These are phyloP conservation scores for Protea cynaroides DNA, from an alignment of 164 flowering plant genomes.

Conservation along the genomic window DNA sequence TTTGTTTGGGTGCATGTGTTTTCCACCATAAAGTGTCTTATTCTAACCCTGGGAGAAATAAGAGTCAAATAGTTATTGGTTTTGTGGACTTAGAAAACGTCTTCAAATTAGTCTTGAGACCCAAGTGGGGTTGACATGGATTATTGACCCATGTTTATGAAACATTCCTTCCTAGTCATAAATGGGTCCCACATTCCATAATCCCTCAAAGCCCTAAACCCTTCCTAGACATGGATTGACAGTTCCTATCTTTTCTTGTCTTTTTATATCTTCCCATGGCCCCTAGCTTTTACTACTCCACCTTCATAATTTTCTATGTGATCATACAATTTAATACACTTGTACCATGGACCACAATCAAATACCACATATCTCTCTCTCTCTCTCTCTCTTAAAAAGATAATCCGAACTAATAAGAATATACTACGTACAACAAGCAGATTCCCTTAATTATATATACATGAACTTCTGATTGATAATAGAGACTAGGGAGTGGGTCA, in stretches of 20 bases:
- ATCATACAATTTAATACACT: too few relatives aligned
- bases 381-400: not conserved
- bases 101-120: conserved; percentile 17
- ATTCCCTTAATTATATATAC: too few relatives aligned
- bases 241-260: conserved; percentile 19
- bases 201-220: conserved; percentile 15
- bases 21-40: not conserved
- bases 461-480: too few relatives aligned
- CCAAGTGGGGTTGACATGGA: conserved; percentile 33
- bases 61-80: conserved; percentile 21
- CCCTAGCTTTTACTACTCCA: not conserved
- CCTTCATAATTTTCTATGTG: too few relatives aligned
- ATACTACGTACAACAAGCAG: too few relatives aligned
- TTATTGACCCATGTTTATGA: conserved; percentile 28
- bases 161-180: conserved; percentile 21
- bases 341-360: too few relatives aligned
- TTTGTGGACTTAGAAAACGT: conserved; percentile 21
- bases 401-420: too few relatives aligned
- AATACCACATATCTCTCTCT: too few relatives aligned
- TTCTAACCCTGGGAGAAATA: not conserved
- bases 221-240: conserved; percentile 23
- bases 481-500: too few relatives aligned
- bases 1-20: not conserved
- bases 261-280: conserved; percentile 9
- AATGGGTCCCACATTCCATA: conserved; percentile 12